Conservation (phyloP, 345 rosid species). For the Sisymbrium altissimum region DNA sequence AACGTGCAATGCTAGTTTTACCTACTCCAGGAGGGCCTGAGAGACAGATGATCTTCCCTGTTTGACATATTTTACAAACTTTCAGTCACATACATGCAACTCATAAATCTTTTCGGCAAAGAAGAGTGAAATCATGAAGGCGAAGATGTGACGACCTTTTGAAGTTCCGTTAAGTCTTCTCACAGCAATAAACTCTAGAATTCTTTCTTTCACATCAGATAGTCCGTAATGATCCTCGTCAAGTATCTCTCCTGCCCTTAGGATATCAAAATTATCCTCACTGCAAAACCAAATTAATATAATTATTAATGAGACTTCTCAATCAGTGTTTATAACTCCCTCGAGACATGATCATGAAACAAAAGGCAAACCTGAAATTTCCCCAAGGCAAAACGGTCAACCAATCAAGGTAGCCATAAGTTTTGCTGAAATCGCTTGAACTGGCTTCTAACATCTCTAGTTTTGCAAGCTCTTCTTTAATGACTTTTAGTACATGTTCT, state of each 20-base stretch:
- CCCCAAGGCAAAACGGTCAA: slow-evolving; percentile 90
- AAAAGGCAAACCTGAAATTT: slow-evolving; percentile 55
- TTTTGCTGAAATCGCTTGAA: slow-evolving; percentile 80
- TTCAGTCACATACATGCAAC: slow-evolving; percentile 7
- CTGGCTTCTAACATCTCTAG: slow-evolving; percentile 74
- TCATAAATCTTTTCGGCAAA: not conserved
- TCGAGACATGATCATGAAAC: not conserved
- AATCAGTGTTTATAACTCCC: not conserved
- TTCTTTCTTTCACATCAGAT: slow-evolving; percentile 88
- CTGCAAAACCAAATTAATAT: slow-evolving; percentile 36
- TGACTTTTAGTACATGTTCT: slow-evolving; percentile 74
- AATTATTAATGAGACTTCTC: too few relatives aligned
- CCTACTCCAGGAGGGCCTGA: slow-evolving; percentile 99
- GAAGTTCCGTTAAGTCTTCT: slow-evolving; percentile 82
- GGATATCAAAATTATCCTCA: slow-evolving; percentile 82
- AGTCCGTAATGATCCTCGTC: slow-evolving; percentile 94
- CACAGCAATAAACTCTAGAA: slow-evolving; percentile 91
- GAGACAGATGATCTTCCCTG: slow-evolving; percentile 94
- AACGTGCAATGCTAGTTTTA: slow-evolving; percentile 91
- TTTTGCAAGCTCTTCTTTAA: slow-evolving; percentile 83
- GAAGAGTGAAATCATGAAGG: not conserved
- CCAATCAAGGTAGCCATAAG: slow-evolving; percentile 91
- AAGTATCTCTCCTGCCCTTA: slow-evolving; percentile 69
- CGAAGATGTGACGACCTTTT: slow-evolving; percentile 46
- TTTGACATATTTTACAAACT: slow-evolving; percentile 8